Evolutionary conservation across 257 asterid genomes (phyloP), one percentile per base, ranked within the genome.

Genomic region (Solanum clarkiae): DNA sequence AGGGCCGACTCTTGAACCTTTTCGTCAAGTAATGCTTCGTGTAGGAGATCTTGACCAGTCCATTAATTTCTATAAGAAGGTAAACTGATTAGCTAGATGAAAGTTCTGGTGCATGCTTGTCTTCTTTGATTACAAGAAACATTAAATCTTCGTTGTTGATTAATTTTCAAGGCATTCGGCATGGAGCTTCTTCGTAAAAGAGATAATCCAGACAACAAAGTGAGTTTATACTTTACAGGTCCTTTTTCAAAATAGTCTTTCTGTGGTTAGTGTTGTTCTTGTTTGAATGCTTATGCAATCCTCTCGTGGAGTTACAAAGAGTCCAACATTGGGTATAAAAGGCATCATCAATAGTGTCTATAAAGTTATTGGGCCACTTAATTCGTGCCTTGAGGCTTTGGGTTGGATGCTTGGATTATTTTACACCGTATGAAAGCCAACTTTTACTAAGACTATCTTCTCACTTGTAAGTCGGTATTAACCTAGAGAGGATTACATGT

Each of bases 1-100:
- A 65, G 40, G 55, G n/a, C 90, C 89, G 63, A 86, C 87, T 51
- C 47, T 85, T 45, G 91, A 90, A 51, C 92, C 94, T 55, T 75
- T 90, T 44, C 81, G 84, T 81, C 91, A 90, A 84, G 90, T 91
- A 84, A 91, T 91, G 93, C 93, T 91, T 83, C 90, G 89, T 81
- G 94, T 91, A 20, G 93, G 91, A 59, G 92, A 91, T 86, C 92
- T 91, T 84, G 90, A 90, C 83, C 90, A 91, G 56, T 86, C 94
- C 14, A 83, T 91, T 45, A 85, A 89, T 85, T 91, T 91, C 88
- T 88, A 91, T 63, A 86, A 45, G 82, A 91, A 85, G 91, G 94
- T 91, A 72, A 83, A 55, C 53, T 42, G 9, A 55, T 49, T 18
- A 18, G 42, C 80, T 53, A 36, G 16, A 29, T 42, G 59, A 63